Conservation (phyloP, 345 rosid genomes). For the Geranium rotundifolium region DNA sequence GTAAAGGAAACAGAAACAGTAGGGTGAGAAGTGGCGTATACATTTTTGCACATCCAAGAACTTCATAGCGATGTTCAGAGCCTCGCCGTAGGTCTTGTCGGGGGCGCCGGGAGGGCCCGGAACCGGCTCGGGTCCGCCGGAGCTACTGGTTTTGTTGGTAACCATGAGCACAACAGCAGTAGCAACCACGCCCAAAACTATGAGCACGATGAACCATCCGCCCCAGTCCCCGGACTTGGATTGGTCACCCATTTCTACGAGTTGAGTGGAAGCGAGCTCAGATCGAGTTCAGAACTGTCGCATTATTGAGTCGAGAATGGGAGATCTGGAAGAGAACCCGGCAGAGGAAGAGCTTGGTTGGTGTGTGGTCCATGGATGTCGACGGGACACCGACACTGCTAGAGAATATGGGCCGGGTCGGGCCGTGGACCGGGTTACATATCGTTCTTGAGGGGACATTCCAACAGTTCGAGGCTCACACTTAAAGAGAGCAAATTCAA, state of each 20-base stretch:
- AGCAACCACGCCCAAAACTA: constrained; percentile 36
- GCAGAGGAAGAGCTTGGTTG: too few relatives aligned
- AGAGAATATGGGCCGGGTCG: too few relatives aligned
- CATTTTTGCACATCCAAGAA: constrained; percentile 94
- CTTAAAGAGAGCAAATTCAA: too few relatives aligned
- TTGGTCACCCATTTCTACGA: constrained; percentile 44
- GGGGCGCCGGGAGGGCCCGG: constrained; percentile 87
- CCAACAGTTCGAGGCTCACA: too few relatives aligned
- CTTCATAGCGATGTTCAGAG: constrained; percentile 68
- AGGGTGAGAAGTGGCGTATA: constrained; percentile 7
- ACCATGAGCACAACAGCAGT: constrained; percentile 50
- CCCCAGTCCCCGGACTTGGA: constrained; percentile 45
- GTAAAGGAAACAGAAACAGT: not conserved
- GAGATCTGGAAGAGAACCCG: too few relatives aligned
- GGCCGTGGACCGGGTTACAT: too few relatives aligned
- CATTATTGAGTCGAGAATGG: too few relatives aligned
- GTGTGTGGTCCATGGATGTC: too few relatives aligned
- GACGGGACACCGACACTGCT: too few relatives aligned
- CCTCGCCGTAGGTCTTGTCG: constrained; percentile 62
- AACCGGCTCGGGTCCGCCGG: constrained; percentile 37
- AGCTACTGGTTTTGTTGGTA: constrained; percentile 33
- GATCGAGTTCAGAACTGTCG: not conserved
- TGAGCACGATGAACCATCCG: constrained; percentile 60
- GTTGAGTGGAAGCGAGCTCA: not conserved
- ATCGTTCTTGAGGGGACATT: too few relatives aligned